Percentiles rank a stretch among this genome's conserved stretches.
Evolutionary conservation across 495 filamentous ascomycete genomes (phyloP).

Genomic region (Cryomyces minteri): DNA sequence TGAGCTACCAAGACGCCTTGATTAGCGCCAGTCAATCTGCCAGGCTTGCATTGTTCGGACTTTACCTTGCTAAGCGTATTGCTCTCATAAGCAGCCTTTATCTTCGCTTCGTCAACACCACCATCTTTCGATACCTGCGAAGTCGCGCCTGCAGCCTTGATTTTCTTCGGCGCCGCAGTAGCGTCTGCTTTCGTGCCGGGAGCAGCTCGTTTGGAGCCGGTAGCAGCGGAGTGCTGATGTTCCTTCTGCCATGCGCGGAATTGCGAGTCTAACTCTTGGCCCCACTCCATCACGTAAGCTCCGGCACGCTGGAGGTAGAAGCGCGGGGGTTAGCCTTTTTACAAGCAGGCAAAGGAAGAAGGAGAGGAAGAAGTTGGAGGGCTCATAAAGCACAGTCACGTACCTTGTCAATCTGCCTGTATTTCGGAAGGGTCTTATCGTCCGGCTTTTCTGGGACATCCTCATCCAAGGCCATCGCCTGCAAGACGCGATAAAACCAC

Average conservation of each 20-base stretch:
- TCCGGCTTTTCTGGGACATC: constrained; percentile 64
- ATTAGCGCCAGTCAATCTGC: too few species aligned
- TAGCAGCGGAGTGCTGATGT: constrained; percentile 16
- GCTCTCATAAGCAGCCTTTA: constrained; percentile 40
- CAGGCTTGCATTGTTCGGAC: too few species aligned
- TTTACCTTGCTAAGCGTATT: constrained; percentile 40
- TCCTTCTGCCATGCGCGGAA: constrained; percentile 25
- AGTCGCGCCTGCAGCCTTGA: constrained; percentile 21
- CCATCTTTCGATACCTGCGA: constrained; percentile 22
- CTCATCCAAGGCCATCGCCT: constrained; percentile 83
- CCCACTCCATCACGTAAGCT: constrained; percentile 58
- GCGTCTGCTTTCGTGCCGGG: constrained; percentile 14
- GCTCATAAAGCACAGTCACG: constrained; percentile 1
- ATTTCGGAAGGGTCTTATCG: constrained; percentile 74
- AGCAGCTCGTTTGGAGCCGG: constrained; percentile 20
- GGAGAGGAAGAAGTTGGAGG: background rate
- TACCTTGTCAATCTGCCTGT: constrained; percentile 65
- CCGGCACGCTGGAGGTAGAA: constrained; percentile 39
- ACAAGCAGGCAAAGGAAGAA: background rate
- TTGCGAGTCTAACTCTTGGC: constrained; percentile 39
- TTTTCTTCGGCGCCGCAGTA: constrained; percentile 24
- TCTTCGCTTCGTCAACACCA: constrained; percentile 26
- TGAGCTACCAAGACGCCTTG: background rate
- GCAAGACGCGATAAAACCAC: constrained; percentile 94
- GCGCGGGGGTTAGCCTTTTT: background rate